Evolutionary conservation across 2,329 filamentous ascomycete genomes (phyloP), one percentile per base, ranked within the genome.

Genomic region (Fusarium sp.): DNA sequence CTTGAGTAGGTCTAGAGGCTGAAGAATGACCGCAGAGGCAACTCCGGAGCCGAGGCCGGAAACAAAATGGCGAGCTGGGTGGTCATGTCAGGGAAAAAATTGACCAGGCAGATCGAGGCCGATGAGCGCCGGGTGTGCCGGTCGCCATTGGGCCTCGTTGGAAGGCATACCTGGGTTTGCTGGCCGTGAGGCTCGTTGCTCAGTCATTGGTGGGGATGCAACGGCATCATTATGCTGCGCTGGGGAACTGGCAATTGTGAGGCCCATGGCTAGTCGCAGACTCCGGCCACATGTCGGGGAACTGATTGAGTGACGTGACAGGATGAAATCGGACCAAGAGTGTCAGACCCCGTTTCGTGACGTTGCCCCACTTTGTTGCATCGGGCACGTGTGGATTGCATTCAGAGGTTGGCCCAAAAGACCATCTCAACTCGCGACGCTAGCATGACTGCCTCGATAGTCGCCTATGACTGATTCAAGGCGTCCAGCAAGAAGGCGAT

Each of bases 1-100:
- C 84, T 99, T 99, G 81, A 99, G 91, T 5, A 99, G 92, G 84
- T 99, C 97, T 79, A 97, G 93, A 29, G 97, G 97, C 83, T 99
- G 97, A 18, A 99, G 90, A 65, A 98, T 91, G 69, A 97, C 91
- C 65, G 97, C 95, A 62, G 95, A 97, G 74, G 94, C 90, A 60
- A 97, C 89, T 78, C 97, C 97, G 9, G 95, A 98, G 79, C 91
- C 91, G 65, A 98, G 90, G 73, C 97, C 97, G 73, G 95, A 96
- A 76, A 92, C 84, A 83, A 98, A 97, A 85, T 98, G 97, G 82
- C 94, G 95, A 75, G 90, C 92, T 94, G 78, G 71, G 65, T 57
- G 66, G 45, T 57, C 27, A 66, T 69, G 77, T 77, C 65, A 78
- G 74, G 70, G 68, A 38, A 22, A 38, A 64, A 58, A 64, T 47